Base-by-base conservation (phyloP, 139 green algal species). In the Astrephomene gubernaculifera region DNA sequence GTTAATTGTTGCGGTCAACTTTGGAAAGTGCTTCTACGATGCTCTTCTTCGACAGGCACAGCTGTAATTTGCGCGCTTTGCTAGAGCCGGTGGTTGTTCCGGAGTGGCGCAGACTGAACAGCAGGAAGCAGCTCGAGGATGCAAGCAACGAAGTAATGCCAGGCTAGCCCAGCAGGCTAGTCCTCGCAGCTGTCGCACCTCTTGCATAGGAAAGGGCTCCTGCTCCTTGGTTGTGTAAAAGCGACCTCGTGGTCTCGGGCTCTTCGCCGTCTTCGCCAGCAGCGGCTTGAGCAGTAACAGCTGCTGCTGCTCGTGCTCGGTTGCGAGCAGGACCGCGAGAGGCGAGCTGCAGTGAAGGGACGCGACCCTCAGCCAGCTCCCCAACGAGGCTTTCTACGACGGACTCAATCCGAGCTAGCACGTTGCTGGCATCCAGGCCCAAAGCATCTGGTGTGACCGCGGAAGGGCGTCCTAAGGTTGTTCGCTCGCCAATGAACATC, bases 331-430 rank as follows among this genome's bases (percentile, higher is more conserved):
- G 24, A 39, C 39, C 22, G 36, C 39, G 57, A 0, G 86, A 85
- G 1, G 65, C 79, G 41, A 86, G 65, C 49, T 31, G 43, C 35
- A 90, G 73, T 57, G 67, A 25, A 0, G 87, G 87, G 36, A 90
- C 53, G 33, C 85, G 53, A 24, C 87, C 87, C 35, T 81, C 81
- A 38, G 87, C 81, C 2, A 83, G 60, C 19, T 75, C 54, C 35
- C 41, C 41, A 3, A 90, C 36, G 29, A 86, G 33, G 9, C 24
- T 10, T 27, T 75, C 38, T 4, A 44, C 81, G 2, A 73, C n/a
- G 2, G 54, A 31, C 81, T 90, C 87, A 24, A 90, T 87, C 27
- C 81, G 65, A 2, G 65, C 54, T 43, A 90, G 31, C 22, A 90
- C 81, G 61, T 21, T 71, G 54, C 0, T 9, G 4, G 54, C 36